Evolutionary conservation across 2,329 filamentous ascomycete species (phyloP).

Genomic region (Spiromastix sp.): DNA sequence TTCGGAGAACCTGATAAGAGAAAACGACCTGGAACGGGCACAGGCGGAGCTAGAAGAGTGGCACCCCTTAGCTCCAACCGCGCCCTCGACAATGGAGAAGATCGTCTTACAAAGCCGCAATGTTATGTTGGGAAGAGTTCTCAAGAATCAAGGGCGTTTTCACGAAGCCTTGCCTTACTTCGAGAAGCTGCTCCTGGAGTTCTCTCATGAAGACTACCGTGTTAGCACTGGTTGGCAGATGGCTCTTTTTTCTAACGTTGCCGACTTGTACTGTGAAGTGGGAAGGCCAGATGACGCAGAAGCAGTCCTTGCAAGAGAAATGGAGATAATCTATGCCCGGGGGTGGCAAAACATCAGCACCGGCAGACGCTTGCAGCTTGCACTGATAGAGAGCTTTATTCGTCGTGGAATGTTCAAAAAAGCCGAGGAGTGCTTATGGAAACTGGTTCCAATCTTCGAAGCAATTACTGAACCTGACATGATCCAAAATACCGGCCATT

Average conservation of each 20-base stretch:
- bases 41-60: conserved; percentile 4
- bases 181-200: conserved; percentile 2
- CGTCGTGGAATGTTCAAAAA: conserved; percentile 1
- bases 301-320: neutral
- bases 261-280: conserved; percentile 3
- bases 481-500: neutral
- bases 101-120: neutral
- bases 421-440: neutral
- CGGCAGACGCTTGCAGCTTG: neutral
- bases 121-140: conserved; percentile 1
- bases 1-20: conserved; percentile 6
- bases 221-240: conserved; percentile 5
- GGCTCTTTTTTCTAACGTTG: conserved; percentile 7
- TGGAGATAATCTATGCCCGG: neutral
- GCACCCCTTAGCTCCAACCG: neutral
- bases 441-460: conserved; percentile 1
- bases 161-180: neutral
- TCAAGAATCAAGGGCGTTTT: conserved; percentile 1
- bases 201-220: neutral
- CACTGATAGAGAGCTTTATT: conserved; percentile 2
- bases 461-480: neutral
- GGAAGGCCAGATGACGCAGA: neutral
- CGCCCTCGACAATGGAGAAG: conserved; percentile 2
- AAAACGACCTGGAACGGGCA: conserved; percentile 5
- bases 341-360: neutral